Conservation (phyloP, 176 grass and related monocot species). For the Raddia guianensis region DNA sequence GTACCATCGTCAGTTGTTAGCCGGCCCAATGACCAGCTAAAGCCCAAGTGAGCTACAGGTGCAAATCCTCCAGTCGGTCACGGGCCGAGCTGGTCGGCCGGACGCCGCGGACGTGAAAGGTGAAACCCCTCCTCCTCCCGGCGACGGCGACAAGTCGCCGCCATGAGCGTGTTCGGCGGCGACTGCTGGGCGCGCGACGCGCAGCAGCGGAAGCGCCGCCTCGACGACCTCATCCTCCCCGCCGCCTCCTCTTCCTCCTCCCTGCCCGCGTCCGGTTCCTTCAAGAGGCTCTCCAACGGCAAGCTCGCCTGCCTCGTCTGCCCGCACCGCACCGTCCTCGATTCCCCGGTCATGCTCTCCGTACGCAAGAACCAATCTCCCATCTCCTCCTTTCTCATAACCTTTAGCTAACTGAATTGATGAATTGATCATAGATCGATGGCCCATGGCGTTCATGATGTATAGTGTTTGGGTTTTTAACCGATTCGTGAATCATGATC, state of each 20-base stretch:
- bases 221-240: conserved; percentile 70
- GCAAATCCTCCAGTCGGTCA: neutral
- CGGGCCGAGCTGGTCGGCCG: neutral
- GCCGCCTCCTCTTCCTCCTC: conserved; percentile 40
- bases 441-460: neutral
- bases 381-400: neutral
- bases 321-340: conserved; percentile 71
- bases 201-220: conserved; percentile 71
- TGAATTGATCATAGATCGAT: neutral
- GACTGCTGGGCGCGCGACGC: conserved; percentile 73
- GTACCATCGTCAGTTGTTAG: no score
- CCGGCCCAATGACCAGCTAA: neutral
- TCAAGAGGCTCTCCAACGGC: conserved; percentile 68
- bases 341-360: conserved; percentile 70
- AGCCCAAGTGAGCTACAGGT: neutral
- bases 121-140: neutral
- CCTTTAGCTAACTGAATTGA: neutral
- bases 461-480: neutral
- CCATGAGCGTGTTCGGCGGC: conserved; percentile 76
- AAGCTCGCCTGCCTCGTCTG: conserved; percentile 76
- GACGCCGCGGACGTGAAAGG: no score
- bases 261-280: conserved; percentile 41
- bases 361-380: conserved; percentile 39
- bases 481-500: neutral
- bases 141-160: conserved; percentile 6